Percentiles rank a stretch among this genome's conserved stretches.
phyloP scores from a whole-genome alignment of 495 filamentous ascomycete species.

The Penicillium paxilli region DNA sequence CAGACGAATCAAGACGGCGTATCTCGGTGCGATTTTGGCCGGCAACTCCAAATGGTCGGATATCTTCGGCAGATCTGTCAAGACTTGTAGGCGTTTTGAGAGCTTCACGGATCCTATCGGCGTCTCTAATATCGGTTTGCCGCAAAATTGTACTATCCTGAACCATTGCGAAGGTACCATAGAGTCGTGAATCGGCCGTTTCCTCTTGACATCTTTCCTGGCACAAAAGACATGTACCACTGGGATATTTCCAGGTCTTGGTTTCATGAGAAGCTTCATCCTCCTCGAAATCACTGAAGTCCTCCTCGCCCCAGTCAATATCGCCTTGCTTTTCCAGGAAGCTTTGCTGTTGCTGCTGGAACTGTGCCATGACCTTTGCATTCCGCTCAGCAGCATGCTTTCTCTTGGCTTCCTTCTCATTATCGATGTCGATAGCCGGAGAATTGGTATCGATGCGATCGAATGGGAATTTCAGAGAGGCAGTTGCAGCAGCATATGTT shows the following conservation, averaged over 20 bases:
- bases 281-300: conserved; percentile 68
- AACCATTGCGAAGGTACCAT: conserved; percentile 88
- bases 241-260: conserved; percentile 90
- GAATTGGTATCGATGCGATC: conserved; percentile 59
- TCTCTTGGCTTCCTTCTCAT: conserved; percentile 83
- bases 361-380: conserved; percentile 92
- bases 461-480: conserved; percentile 48
- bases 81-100: conserved; percentile 73
- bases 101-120: conserved; percentile 83
- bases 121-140: conserved; percentile 76
- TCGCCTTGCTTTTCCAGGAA: conserved; percentile 84
- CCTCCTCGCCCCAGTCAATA: conserved; percentile 81
- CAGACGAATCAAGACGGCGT: conserved; percentile 70
- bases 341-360: conserved; percentile 93
- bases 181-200: conserved; percentile 82
- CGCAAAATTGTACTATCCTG: conserved; percentile 85
- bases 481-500: conserved; percentile 63
- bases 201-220: conserved; percentile 98
- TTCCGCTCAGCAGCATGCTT: conserved; percentile 84
- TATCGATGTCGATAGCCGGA: conserved; percentile 58
- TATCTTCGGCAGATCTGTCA: conserved; percentile 75
- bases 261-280: conserved; percentile 58
- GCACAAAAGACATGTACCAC: conserved; percentile 91
- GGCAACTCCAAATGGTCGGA: conserved; percentile 88
- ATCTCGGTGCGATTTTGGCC: conserved; percentile 78